Evolutionary conservation across 2,329 filamentous ascomycete genomes (phyloP), one percentile per base, ranked within the genome.

Genomic region (Calycina herbarum): DNA sequence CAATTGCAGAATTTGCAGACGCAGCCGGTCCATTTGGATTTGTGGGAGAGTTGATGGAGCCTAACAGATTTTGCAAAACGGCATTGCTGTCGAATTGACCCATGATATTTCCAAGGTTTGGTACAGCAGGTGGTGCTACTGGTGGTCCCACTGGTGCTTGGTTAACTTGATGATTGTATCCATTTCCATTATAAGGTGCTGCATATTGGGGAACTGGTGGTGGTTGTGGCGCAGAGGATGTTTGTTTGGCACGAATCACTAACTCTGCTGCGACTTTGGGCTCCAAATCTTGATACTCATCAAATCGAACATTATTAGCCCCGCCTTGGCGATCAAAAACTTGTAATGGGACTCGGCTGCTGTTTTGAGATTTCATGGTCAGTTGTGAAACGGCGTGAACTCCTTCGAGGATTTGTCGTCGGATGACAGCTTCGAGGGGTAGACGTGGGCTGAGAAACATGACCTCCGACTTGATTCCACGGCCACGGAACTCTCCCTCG

Each of bases 281-380:
- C 42, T 96, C 90, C 1, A 97, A 83, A 71, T 94, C 89, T 65
- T 90, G 86, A 76, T 98, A 98, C 76, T 96, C 90, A 72, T 96
- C 92, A 75, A 92, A 97, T 56, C 88, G 87, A 66, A 96, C 88
- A 69, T 92, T 93, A 72, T 86, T 86, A 20, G 82, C 82, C n/a
- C 91, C 92, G 10, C 82, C 84, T 51, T 87, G 89, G 31, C 93
- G 89, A 77, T 96, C 91, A 74, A 97, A 97, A 5, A 96, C 86
- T 72, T 94, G 92, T 2, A 97, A 80, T 0, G 91, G 86, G 61
- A 98, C 90, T 75, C 89, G 93, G 69, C 88, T 88, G 1, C 84
- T 84, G 40, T 83, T 82, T 73, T 96, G 90, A 27, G 92, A 86
- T 57, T 83, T 82, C 61, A 87, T 82, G 67, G 91, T 88, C 15